phyloP scores from a whole-genome alignment of 148 eudicot species.

The Fallopia convolvulus region DNA sequence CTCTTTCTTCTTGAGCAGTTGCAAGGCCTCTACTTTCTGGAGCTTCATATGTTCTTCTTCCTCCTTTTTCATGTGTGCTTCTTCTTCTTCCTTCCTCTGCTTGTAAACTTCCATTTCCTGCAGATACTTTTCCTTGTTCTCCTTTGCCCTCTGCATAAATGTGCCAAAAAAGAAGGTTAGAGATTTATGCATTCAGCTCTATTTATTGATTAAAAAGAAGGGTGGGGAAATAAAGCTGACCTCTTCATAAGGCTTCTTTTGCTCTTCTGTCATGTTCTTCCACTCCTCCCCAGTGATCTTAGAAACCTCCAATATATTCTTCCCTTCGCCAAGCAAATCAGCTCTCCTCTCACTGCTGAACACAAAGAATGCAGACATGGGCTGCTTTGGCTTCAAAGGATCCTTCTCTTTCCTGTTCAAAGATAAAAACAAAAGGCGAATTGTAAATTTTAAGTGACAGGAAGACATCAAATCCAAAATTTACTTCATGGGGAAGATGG shows the following conservation, averaged over 20 bases:
- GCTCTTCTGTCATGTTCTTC: slow-evolving; percentile 75
- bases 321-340: slow-evolving; percentile 51
- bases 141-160: slow-evolving; percentile 40
- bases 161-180: not conserved
- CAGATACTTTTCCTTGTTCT: slow-evolving; percentile 53
- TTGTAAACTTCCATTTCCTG: slow-evolving; percentile 80
- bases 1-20: slow-evolving; percentile 86
- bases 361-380: slow-evolving; percentile 76
- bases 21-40: slow-evolving; percentile 82
- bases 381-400: slow-evolving; percentile 83
- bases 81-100: slow-evolving; percentile 81
- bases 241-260: slow-evolving; percentile 68
- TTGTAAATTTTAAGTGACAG: not conserved
- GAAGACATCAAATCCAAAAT: not conserved
- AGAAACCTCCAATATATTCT: slow-evolving; percentile 69
- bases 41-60: slow-evolving; percentile 76
- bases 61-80: slow-evolving; percentile 46
- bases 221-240: slow-evolving; percentile 23
- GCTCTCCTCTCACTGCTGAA: slow-evolving; percentile 54
- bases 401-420: slow-evolving; percentile 38
- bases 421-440: not conserved
- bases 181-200: not conserved
- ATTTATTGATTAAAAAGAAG: not conserved
- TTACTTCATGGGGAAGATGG: not conserved
- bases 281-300: slow-evolving; percentile 85